Base-by-base conservation (phyloP, 805 yeast species). In the Starmerella stigmatis region DNA sequence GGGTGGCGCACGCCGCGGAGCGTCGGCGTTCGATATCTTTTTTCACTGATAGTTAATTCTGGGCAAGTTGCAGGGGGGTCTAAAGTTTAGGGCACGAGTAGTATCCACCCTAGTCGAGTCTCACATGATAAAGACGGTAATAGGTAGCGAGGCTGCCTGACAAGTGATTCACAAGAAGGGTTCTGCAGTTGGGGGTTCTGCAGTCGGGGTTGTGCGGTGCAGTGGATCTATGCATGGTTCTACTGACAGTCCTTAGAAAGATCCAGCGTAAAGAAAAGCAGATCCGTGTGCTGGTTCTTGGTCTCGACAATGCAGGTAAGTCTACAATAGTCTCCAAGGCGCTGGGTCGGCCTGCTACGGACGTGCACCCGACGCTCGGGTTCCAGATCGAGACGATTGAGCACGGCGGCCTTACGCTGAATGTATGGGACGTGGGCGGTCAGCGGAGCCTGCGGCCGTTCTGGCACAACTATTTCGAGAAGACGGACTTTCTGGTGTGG, bases 391-490 rank as follows among this genome's bases (percentile, higher is more conserved):
- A 75, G 40, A 76, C 88, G 1, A 56, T 82, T 1, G 56, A 60
- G 1, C 63, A 39, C 12, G 43, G 25, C n/a, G 52, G 54, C 11
- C 58, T 53, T 44, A 60, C 57, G 25, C 48, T 68, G 37, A 66
- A 66, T 30, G 54, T 68, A 16, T 68, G 71, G 97, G 95, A 85
- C 58, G 78, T 88, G 11, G 97, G 97, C 5, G 97, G 97, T 2
- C 97, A 88, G 61, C 65, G 72, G 36, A 73, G 89, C 1, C 67
- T 88, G 33, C 66, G 97, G 38, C 78, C 88, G 15, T 86, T 86
- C 69, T 88, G 97, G 97, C 78, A 83, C 56, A 89, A 88, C 64
- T 88, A 89, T 62, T 88, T 82, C 58, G 96, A 86, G 52, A 77
- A 75, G 55, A 76, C 82, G 0, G 88, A 88, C 55, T 75, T 76